Percentiles rank a stretch among this genome's conserved stretches.
Conservation (phyloP, 23 red algal genomes). For the Gracilaria gracilis region DNA sequence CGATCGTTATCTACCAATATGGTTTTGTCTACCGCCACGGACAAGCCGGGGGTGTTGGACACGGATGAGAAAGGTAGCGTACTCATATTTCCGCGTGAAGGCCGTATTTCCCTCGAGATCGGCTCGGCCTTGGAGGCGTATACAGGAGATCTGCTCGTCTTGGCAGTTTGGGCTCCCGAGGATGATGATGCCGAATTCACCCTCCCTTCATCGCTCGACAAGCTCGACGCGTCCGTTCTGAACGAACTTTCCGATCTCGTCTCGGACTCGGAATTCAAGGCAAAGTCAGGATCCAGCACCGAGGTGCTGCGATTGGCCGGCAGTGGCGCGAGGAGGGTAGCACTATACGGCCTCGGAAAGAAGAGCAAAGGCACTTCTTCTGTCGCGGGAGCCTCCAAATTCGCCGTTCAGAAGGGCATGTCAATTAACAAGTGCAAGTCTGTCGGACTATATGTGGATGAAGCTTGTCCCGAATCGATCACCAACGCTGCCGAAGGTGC, state of each 20-base stretch:
- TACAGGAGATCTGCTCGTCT: slow-evolving; percentile 51
- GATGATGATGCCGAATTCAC: slow-evolving; percentile 56
- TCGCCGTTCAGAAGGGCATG: slow-evolving; percentile 64
- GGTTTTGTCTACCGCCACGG: slow-evolving; percentile 17
- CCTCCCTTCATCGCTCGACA: slow-evolving; percentile 34
- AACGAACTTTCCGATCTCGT: slow-evolving; percentile 52
- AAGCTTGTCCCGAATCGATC: background rate
- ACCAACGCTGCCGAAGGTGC: slow-evolving; percentile 53
- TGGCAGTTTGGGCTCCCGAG: slow-evolving; percentile 63
- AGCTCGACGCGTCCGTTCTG: background rate
- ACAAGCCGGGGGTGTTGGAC: slow-evolving; percentile 51
- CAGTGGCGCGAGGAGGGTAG: slow-evolving; percentile 54
- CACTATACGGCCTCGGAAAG: slow-evolving; percentile 79
- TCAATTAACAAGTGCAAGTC: slow-evolving; percentile 41
- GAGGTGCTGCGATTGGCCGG: slow-evolving; percentile 58
- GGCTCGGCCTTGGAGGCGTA: slow-evolving; percentile 8
- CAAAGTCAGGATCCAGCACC: slow-evolving; percentile 37
- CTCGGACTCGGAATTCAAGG: slow-evolving; percentile 68
- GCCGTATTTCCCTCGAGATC: slow-evolving; percentile 6
- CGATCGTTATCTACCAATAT: background rate
- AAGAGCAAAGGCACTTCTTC: slow-evolving; percentile 53
- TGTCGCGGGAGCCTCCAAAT: slow-evolving; percentile 31
- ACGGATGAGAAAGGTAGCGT: slow-evolving; percentile 58
- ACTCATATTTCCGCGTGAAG: slow-evolving; percentile 47
- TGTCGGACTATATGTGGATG: slow-evolving; percentile 57